These are phyloP conservation scores for Cinnamomum chago DNA, from an alignment of 164 flowering plant species.

Conservation along the genomic window DNA sequence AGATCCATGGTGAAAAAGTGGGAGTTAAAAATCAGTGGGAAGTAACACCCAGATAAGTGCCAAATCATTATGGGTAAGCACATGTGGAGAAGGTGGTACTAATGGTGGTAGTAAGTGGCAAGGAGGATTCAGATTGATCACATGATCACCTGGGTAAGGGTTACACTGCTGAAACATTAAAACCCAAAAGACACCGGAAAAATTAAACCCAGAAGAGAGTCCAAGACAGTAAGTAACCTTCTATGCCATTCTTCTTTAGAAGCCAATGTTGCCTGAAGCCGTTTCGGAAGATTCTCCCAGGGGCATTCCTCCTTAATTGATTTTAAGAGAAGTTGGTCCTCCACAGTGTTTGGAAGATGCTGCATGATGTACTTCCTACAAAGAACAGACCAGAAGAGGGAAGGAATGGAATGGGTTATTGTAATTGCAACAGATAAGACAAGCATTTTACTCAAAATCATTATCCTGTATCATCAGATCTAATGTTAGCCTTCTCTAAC, in stretches of 20 bases:
- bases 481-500: not conserved
- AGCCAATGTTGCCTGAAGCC: conserved; percentile 74
- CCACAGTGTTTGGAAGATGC: conserved; percentile 67
- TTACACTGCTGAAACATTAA: too few species aligned
- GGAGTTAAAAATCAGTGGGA: too few species aligned
- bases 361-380: conserved; percentile 43
- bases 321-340: conserved; percentile 84
- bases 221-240: conserved; percentile 40
- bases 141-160: too few species aligned
- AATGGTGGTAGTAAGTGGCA: too few species aligned
- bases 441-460: not conserved
- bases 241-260: conserved; percentile 97
- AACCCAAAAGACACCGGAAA: too few species aligned
- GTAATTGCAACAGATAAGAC: not conserved
- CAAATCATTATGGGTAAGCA: too few species aligned
- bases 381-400: not conserved
- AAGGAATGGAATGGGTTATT: not conserved
- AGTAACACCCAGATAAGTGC: too few species aligned
- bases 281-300: conserved; percentile 92
- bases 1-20: too few species aligned
- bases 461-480: not conserved
- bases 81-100: too few species aligned
- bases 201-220: not conserved
- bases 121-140: too few species aligned
- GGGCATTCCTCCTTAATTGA: conserved; percentile 89